These are phyloP conservation scores for Phoenix dactylifera DNA, from an alignment of 176 grass and related monocot genomes.

Conservation along the genomic window DNA sequence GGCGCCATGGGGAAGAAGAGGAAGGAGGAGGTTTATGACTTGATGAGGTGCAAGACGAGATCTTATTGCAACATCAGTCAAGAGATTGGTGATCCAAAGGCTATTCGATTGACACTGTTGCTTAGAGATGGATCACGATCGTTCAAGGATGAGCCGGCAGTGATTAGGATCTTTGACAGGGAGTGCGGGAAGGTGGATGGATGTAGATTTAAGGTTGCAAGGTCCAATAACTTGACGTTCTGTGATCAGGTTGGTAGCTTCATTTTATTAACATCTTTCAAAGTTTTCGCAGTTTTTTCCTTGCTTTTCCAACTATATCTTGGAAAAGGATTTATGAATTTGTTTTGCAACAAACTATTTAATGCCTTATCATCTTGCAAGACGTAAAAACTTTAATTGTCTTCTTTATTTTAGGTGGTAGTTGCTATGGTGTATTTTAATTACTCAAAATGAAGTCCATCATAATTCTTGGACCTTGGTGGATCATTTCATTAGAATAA, in stretches of 20 bases:
- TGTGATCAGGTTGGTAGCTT: conserved; percentile 26
- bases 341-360: too few relatives aligned
- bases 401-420: too few relatives aligned
- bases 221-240: conserved; percentile 48
- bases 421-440: too few relatives aligned
- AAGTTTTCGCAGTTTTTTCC: too few relatives aligned
- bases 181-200: conserved; percentile 33
- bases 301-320: too few relatives aligned
- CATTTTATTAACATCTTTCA: not conserved
- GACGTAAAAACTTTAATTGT: too few relatives aligned
- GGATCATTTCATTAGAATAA: too few relatives aligned
- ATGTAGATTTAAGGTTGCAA: conserved; percentile 30
- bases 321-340: too few relatives aligned
- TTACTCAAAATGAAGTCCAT: too few relatives aligned
- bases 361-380: too few relatives aligned
- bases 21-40: conserved; percentile 24
- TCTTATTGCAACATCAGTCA: conserved; percentile 24
- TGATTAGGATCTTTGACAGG: conserved; percentile 28
- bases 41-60: conserved; percentile 51
- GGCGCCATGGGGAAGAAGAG: conserved; percentile 17
- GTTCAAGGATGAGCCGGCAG: conserved; percentile 53
- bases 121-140: conserved; percentile 34
- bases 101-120: conserved; percentile 38
- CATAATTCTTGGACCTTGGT: too few relatives aligned
- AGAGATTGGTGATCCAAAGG: not conserved